Conservation (phyloP, 2,329 filamentous ascomycete species). For the Clonostachys rosea region DNA sequence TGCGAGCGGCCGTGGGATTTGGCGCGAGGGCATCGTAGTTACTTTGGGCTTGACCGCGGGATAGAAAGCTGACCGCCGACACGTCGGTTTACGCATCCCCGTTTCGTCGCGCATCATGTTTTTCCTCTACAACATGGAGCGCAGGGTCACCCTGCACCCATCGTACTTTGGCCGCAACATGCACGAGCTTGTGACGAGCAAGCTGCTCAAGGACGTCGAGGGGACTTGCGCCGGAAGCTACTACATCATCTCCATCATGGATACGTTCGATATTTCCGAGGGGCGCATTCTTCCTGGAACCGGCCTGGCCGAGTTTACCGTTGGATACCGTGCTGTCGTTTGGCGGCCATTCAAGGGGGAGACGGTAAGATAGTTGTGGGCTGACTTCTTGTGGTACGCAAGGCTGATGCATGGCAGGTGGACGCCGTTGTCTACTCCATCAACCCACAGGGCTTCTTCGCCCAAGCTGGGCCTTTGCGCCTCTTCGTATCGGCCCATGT, state of each 20-base stretch:
- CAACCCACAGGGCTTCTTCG: constrained; percentile 88
- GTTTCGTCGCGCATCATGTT: constrained; percentile 63
- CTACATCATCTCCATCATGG: constrained; percentile 97
- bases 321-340: constrained; percentile 91
- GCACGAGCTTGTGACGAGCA: constrained; percentile 83
- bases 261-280: constrained; percentile 91
- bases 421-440: constrained; percentile 92
- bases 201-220: constrained; percentile 89
- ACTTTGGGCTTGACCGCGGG: neutral
- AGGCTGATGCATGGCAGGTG: constrained; percentile 50
- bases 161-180: constrained; percentile 96
- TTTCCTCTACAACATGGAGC: constrained; percentile 96
- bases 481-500: constrained; percentile 82
- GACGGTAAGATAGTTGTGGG: constrained; percentile 60
- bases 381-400: constrained; percentile 17
- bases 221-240: constrained; percentile 93
- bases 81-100: neutral
- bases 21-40: too few relatives aligned
- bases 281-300: constrained; percentile 88
- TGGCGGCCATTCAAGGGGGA: constrained; percentile 98
- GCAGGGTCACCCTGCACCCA: constrained; percentile 89
- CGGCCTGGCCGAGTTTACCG: constrained; percentile 89
- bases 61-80: neutral
- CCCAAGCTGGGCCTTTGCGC: constrained; percentile 71
- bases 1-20: neutral